Evolutionary conservation across 176 grass and related monocot genomes (phyloP), one percentile per base, ranked within the genome.

Genomic region (Cocos nucifera): DNA sequence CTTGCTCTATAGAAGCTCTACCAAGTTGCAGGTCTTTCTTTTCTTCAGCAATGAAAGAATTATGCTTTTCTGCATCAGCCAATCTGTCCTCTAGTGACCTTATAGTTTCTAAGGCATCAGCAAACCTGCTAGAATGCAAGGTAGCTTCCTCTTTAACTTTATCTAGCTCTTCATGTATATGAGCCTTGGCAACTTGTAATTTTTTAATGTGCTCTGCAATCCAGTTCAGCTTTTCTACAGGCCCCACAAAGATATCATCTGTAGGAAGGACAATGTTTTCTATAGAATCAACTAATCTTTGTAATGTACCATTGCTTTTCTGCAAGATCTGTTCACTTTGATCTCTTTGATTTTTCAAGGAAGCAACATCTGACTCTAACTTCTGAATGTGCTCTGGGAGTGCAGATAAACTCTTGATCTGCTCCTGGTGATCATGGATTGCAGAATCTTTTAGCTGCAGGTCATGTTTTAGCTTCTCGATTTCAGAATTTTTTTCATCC

Each of bases 21-120:
- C 69, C 67, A 70, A 61, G 58, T 61, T 85, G 79, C 25, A 92
- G 67, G 70, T 73, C 78, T 50, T 20, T 65, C 68, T 85, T 88
- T 71, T 98, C 93, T 56, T 88, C 79, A 72, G 70, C 71, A 83
- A 62, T 75, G 69, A 62, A 88, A 83, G 76, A 92, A 76, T 81
- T 71, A 61, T 70, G 65, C 19, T 83, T 79, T 72, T 80, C 85
- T 50, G 71, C 50, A 73, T 81, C 83, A 72, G 58, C 72, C 57
- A 88, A 49, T 56, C 91, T 78, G 67, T 76, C 79, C 70, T 92
- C 84, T 76, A 88, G 62, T 53, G 77, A 55, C 60, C 78, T 86
- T 64, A 77, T 75, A 60, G 78, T 77, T 16, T 71, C 76, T 66
- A 66, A 55, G 17, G 80, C 56, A 26, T 91, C 81, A 64, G 75